Conservation (phyloP, 1,284 basidiomycete genomes). For the Ganoderma multipileum region DNA sequence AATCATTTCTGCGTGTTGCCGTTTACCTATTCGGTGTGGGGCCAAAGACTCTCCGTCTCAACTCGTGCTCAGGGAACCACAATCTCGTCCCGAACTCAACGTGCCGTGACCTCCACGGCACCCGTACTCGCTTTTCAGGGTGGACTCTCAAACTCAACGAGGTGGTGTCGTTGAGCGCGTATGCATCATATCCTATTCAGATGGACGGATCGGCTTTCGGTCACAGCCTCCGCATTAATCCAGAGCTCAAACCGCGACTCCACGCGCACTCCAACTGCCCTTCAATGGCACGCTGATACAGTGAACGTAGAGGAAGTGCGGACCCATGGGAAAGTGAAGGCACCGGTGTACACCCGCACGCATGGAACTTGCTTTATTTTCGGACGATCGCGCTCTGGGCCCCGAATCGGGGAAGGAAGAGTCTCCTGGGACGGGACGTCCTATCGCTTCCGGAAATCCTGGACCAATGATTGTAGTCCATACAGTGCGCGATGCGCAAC, state of each 20-base stretch:
- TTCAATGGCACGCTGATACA: not conserved
- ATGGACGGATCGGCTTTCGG: not conserved
- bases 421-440: not conserved
- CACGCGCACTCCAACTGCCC: not conserved
- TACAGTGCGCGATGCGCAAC: conserved; percentile 1
- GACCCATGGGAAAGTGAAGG: not conserved
- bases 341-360: not conserved
- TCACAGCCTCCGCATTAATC: conserved; percentile 4
- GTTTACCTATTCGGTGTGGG: not conserved
- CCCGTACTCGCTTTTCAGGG: too few relatives aligned
- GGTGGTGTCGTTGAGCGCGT: not conserved
- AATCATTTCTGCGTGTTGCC: not conserved
- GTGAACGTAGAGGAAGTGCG: not conserved
- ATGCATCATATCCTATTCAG: not conserved
- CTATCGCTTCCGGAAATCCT: not conserved
- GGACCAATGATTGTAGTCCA: not conserved
- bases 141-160: not conserved
- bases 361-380: not conserved
- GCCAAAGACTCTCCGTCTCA: not conserved
- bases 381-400: not conserved
- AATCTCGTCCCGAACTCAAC: not conserved
- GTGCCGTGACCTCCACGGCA: not conserved
- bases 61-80: not conserved
- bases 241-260: not conserved
- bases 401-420: not conserved